Evolutionary conservation across 192 early-diverging fungal genomes (phyloP).

Genomic region (Backusella parvicylindrica): DNA sequence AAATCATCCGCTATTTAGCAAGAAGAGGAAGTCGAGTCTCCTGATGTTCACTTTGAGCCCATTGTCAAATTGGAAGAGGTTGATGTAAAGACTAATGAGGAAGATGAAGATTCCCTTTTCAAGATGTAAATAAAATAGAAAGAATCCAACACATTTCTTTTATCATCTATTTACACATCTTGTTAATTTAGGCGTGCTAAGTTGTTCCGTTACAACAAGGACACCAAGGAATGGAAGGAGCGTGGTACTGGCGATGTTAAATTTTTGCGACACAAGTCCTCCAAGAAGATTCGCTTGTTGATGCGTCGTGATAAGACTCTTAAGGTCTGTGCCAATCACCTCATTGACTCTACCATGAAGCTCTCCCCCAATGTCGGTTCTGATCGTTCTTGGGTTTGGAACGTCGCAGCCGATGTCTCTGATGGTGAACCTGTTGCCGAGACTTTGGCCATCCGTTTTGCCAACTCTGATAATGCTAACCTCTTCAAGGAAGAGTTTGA

Average conservation of each 20-base stretch:
- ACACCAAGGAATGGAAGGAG: constrained; percentile 97
- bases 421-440: constrained; percentile 84
- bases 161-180: neutral
- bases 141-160: neutral
- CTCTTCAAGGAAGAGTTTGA: constrained; percentile 90
- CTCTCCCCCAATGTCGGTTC: constrained; percentile 95
- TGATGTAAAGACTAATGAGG: constrained; percentile 93
- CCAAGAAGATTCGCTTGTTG: constrained; percentile 88
- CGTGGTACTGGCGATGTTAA: constrained; percentile 98
- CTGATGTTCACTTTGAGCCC: constrained; percentile 95
- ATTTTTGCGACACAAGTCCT: constrained; percentile 89
- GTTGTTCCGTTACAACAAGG: constrained; percentile 96
- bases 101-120: constrained; percentile 90
- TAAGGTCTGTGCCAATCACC: constrained; percentile 99
- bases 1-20: constrained; percentile 24
- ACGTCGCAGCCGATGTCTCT: constrained; percentile 82
- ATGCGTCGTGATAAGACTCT: constrained; percentile 99
- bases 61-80: constrained; percentile 91
- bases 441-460: constrained; percentile 93
- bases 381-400: constrained; percentile 99
- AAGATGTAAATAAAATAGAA: constrained; percentile 63
- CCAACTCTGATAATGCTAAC: constrained; percentile 92
- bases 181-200: constrained; percentile 76
- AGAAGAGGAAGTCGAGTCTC: constrained; percentile 79
- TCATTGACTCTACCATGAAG: constrained; percentile 82